These are phyloP conservation scores for Suhomyces choctaworum DNA, from an alignment of 1,139 yeast genomes.

Conservation along the genomic window DNA sequence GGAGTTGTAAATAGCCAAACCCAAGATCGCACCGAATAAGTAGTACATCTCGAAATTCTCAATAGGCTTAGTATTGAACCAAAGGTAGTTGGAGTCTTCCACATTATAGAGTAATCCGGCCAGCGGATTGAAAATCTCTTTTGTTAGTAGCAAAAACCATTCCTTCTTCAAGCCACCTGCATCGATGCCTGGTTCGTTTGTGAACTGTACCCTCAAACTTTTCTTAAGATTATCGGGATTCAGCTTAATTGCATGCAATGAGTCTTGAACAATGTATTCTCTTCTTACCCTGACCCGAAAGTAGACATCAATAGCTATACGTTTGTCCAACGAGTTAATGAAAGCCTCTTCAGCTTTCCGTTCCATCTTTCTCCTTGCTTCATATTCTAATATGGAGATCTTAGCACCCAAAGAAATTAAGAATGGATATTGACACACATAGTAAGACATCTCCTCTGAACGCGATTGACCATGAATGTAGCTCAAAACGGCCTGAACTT, in stretches of 20 bases:
- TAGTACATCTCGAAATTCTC: constrained; percentile 59
- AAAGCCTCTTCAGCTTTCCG: constrained; percentile 89
- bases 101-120: constrained; percentile 63
- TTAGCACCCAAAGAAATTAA: constrained; percentile 80
- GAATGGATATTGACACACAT: constrained; percentile 84
- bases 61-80: constrained; percentile 63
- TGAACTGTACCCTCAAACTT: constrained; percentile 72
- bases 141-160: constrained; percentile 79
- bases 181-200: constrained; percentile 89
- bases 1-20: constrained; percentile 88
- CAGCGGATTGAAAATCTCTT: constrained; percentile 65
- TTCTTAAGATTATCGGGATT: constrained; percentile 69
- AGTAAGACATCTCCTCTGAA: constrained; percentile 36
- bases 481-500: constrained; percentile 43
- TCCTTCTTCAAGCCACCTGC: constrained; percentile 94
- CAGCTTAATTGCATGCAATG: constrained; percentile 61
- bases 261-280: constrained; percentile 67
- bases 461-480: constrained; percentile 43
- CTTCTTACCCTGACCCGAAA: constrained; percentile 71
- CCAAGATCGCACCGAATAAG: constrained; percentile 80
- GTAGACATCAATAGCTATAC: constrained; percentile 63
- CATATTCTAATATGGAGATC: constrained; percentile 76
- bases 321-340: constrained; percentile 65
- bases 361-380: constrained; percentile 81
- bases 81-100: constrained; percentile 68